Percentiles rank a stretch among this genome's conserved stretches.
These are phyloP conservation scores for Yamadazyma spencermartinsiae DNA, from an alignment of 1,139 yeast genomes.

Conservation along the genomic window DNA sequence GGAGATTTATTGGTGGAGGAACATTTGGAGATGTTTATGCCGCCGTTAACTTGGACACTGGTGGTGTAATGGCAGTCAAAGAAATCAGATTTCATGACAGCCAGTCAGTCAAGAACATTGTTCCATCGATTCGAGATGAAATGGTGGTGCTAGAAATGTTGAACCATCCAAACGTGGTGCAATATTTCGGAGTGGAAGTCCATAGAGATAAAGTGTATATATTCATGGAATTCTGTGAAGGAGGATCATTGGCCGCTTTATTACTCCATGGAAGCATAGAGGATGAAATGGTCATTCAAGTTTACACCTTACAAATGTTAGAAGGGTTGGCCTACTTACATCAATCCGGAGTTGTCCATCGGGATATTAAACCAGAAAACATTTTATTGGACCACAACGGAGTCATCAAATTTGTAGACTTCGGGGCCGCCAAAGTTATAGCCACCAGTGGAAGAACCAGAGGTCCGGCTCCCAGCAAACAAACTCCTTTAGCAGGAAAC, in stretches of 20 bases:
- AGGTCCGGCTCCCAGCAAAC: constrained; percentile 19
- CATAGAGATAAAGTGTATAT: constrained; percentile 94
- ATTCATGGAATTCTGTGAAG: constrained; percentile 97
- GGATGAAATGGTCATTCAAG: constrained; percentile 90
- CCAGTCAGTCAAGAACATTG: constrained; percentile 80
- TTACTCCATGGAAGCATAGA: constrained; percentile 87
- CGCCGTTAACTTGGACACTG: constrained; percentile 90
- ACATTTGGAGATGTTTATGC: constrained; percentile 94
- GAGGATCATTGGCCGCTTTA: constrained; percentile 86
- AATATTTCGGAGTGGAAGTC: constrained; percentile 95
- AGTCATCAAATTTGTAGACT: constrained; percentile 91
- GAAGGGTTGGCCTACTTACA: constrained; percentile 96
- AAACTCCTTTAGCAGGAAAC: constrained; percentile 16
- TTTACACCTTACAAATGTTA: constrained; percentile 86
- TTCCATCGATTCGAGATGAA: constrained; percentile 89
- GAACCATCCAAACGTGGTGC: constrained; percentile 94
- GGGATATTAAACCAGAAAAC: constrained; percentile 96
- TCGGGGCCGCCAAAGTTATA: constrained; percentile 96
- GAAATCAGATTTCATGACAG: constrained; percentile 91
- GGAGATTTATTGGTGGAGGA: constrained; percentile 91
- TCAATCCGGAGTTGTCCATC: constrained; percentile 92
- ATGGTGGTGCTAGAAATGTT: constrained; percentile 95
- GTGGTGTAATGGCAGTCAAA: constrained; percentile 95
- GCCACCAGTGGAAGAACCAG: constrained; percentile 64
- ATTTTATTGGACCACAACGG: constrained; percentile 89